phyloP scores from a whole-genome alignment of 108 stramenopile species.

The Cyclotella sp. region DNA sequence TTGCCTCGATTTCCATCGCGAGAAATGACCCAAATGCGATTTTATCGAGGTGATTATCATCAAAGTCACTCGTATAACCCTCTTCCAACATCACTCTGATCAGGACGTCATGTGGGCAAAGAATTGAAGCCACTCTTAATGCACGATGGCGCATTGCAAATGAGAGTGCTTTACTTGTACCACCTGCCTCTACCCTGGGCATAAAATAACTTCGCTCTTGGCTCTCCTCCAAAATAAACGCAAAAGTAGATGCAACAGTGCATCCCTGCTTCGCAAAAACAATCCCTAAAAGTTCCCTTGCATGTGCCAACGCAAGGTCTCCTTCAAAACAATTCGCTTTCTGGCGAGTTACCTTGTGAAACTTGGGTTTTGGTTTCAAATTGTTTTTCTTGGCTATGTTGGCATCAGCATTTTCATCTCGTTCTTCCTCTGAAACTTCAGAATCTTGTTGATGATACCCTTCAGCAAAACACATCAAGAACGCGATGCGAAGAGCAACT shows the following conservation, averaged over 20 bases:
- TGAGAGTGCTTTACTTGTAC: slow-evolving; percentile 56
- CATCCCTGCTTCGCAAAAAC: slow-evolving; percentile 71
- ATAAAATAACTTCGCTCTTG: slow-evolving; percentile 23
- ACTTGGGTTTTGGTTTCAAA: slow-evolving; percentile 19
- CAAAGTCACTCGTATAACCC: slow-evolving; percentile 39
- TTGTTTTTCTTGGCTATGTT: slow-evolving; percentile 30
- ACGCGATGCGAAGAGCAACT: slow-evolving; percentile 77
- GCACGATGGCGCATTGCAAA: slow-evolving; percentile 91
- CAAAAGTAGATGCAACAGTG: slow-evolving; percentile 38
- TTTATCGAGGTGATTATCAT: slow-evolving; percentile 50
- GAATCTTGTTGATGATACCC: slow-evolving; percentile 43
- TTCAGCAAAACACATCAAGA: slow-evolving; percentile 80
- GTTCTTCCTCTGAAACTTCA: slow-evolving; percentile 5
- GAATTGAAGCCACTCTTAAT: slow-evolving; percentile 74
- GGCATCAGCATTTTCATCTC: slow-evolving; percentile 55
- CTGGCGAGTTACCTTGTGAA: slow-evolving; percentile 20
- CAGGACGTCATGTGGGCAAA: slow-evolving; percentile 80
- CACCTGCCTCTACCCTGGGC: slow-evolving; percentile 4
- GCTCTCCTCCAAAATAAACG: slow-evolving; percentile 46
- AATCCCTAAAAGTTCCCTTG: slow-evolving; percentile 73
- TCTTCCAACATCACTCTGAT: slow-evolving; percentile 67
- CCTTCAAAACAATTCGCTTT: slow-evolving; percentile 44
- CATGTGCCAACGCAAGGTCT: slow-evolving; percentile 57
- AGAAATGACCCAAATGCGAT: slow-evolving; percentile 78
- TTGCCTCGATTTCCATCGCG: slow-evolving; percentile 88